A percentile compares a stretch with the other conserved stretches of the same genome.
Evolutionary conservation across 345 rosid genomes (phyloP).

Genomic region (Dipteronia sinensis): DNA sequence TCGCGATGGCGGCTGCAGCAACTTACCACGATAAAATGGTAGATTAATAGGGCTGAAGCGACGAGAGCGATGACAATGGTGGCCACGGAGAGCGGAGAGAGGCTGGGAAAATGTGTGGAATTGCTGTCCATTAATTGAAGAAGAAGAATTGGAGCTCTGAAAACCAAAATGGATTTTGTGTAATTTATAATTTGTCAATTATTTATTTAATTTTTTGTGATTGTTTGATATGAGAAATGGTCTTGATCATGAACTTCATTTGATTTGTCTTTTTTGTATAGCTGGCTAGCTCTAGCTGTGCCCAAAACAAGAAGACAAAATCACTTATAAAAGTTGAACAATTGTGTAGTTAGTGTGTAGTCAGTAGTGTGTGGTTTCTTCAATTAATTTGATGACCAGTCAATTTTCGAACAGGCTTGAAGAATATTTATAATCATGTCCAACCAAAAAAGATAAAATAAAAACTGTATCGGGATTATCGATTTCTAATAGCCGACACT

Average conservation of each 20-base stretch:
- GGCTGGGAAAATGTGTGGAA: background rate
- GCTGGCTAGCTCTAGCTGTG: too few relatives aligned
- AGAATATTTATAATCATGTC: background rate
- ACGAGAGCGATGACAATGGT: background rate
- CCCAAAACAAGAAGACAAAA: too few relatives aligned
- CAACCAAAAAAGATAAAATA: too few relatives aligned
- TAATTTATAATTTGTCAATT: background rate
- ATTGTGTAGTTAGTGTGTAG: too few relatives aligned
- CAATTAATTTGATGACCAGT: too few relatives aligned
- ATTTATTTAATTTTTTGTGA: background rate
- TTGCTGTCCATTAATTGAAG: background rate
- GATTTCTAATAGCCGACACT: background rate
- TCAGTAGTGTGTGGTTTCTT: too few relatives aligned
- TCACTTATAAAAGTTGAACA: too few relatives aligned
- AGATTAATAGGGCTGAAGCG: background rate
- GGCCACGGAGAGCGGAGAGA: background rate
- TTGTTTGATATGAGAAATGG: background rate
- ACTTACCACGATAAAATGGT: slow-evolving; percentile 6
- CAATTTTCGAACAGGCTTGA: background rate
- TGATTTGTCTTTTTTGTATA: background rate
- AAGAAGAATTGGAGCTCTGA: background rate
- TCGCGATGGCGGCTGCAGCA: background rate
- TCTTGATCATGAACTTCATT: background rate
- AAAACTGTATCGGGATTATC: background rate
- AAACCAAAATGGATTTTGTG: background rate